Base-by-base conservation (phyloP, 805 yeast genomes). In the Candida schatavii region DNA sequence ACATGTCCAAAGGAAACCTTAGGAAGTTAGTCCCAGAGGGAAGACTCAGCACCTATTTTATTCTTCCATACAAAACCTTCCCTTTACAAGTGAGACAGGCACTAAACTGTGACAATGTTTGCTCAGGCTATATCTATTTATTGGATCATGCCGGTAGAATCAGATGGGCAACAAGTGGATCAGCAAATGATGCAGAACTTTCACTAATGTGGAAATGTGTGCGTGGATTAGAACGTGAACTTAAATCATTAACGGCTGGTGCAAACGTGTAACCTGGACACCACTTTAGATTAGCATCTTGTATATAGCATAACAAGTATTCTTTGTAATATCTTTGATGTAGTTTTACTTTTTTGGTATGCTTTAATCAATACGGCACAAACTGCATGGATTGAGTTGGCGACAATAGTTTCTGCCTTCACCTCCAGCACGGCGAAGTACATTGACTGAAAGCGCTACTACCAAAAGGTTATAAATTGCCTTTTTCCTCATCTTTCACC, bases 161-260 rank as follows among this genome's bases (percentile, higher is more conserved):
- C 41, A 72, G 98, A 51, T 91, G 98, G 98, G 89, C 88, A 19
- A 86, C 88, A 3, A 80, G 95, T 51, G 99, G 98, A 2, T 77
- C 75, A 30, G 84, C 96, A 1, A 72, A 73, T 13, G 79, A 74
- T n/a, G 74, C 75, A 26, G 99, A 93, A 50, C 64, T 68, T 37
- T 68, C 68, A 14, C 65, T 78, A 13, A 60, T 87, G 42, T 83
- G 89, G 86, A 80, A 77, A 51, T 75, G 83, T 27, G 81, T 85
- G 1, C 65, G 65, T 21, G 85, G 85, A 0, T 54, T 86, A 22
- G 75, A 74, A 46, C 73, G 62, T 44, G 90, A 83, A 27, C 25
- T 36, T 11, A 36, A 36, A 31, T 14, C 37, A 25, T 18, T 20
- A 14, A 19, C 19, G 21, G 35, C n/a, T n/a, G n/a, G n/a, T n/a